These are phyloP conservation scores for Kwoniella dendrophila DNA, from an alignment of 768 basidiomycete species.

Conservation along the genomic window DNA sequence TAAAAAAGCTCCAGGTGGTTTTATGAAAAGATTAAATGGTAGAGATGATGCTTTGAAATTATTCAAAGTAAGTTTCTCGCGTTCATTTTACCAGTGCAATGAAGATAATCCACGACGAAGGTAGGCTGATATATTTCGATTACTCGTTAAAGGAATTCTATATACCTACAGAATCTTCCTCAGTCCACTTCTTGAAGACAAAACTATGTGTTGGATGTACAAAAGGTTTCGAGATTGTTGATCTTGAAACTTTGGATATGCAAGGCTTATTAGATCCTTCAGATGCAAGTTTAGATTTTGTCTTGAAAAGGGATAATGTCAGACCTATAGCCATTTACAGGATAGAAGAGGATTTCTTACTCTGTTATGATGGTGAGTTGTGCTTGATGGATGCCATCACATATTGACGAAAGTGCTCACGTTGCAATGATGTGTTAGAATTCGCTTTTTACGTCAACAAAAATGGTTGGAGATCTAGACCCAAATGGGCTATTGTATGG, in stretches of 20 bases:
- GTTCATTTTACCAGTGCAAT: background rate
- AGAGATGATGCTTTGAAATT: slow-evolving; percentile 89
- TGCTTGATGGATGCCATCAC: background rate
- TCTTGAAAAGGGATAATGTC: slow-evolving; percentile 81
- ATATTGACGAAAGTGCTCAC: slow-evolving; percentile 59
- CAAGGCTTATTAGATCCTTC: slow-evolving; percentile 92
- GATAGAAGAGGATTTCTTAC: slow-evolving; percentile 91
- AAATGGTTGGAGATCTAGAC: slow-evolving; percentile 85
- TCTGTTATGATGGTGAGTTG: slow-evolving; percentile 95
- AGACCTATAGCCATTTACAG: slow-evolving; percentile 95
- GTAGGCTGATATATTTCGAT: no score
- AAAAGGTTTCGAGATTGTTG: slow-evolving; percentile 97
- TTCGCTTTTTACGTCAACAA: slow-evolving; percentile 99
- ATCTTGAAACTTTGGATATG: slow-evolving; percentile 93
- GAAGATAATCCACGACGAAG: no score
- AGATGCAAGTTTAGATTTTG: slow-evolving; percentile 89
- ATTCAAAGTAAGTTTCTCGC: slow-evolving; percentile 68
- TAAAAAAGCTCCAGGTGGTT: slow-evolving; percentile 62
- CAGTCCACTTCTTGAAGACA: slow-evolving; percentile 95
- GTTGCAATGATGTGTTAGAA: slow-evolving; percentile 62
- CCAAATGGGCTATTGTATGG: slow-evolving; percentile 95
- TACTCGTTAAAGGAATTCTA: slow-evolving; percentile 79
- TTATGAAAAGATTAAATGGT: slow-evolving; percentile 89
- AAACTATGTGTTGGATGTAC: slow-evolving; percentile 96
- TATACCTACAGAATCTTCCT: slow-evolving; percentile 94